Percentiles rank a stretch among this genome's conserved stretches.
Evolutionary conservation across 1,139 yeast species (phyloP).

Genomic region (Candida sp.): DNA sequence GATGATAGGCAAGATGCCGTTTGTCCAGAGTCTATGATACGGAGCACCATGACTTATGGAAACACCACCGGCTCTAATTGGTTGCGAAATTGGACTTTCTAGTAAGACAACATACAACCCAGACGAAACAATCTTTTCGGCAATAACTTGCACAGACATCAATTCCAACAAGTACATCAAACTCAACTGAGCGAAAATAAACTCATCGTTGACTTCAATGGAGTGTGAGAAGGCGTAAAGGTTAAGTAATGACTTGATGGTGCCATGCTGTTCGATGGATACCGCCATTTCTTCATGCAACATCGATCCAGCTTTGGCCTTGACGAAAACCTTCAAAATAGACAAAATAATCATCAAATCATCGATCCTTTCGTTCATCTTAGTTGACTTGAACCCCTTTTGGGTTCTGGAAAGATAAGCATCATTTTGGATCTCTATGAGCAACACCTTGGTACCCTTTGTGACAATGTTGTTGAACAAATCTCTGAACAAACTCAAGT

Average conservation of each 20-base stretch:
- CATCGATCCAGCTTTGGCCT: conserved; percentile 41
- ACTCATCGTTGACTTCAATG: conserved; percentile 63
- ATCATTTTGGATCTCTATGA: conserved; percentile 62
- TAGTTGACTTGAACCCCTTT: conserved; percentile 30
- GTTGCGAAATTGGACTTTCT: conserved; percentile 74
- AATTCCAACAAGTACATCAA: conserved; percentile 74
- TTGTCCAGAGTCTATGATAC: conserved; percentile 79
- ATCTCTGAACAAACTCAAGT: conserved; percentile 55
- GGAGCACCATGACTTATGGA: conserved; percentile 53
- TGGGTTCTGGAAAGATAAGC: conserved; percentile 43
- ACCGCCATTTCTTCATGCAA: conserved; percentile 57
- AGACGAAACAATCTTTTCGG: conserved; percentile 63
- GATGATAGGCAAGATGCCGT: conserved; percentile 76
- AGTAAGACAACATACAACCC: conserved; percentile 75
- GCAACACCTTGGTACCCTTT: conserved; percentile 57
- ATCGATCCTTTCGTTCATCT: conserved; percentile 53
- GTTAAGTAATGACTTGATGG: conserved; percentile 65
- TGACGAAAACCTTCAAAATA: conserved; percentile 60
- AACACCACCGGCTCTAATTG: conserved; percentile 69
- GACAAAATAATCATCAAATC: conserved; percentile 70
- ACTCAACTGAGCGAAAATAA: conserved; percentile 73
- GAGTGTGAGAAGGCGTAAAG: conserved; percentile 73
- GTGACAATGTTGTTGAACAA: conserved; percentile 64
- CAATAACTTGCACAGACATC: conserved; percentile 63
- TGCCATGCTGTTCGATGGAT: conserved; percentile 59